Conservation (phyloP, 257 asterid genomes). For the Echium plantagineum region DNA sequence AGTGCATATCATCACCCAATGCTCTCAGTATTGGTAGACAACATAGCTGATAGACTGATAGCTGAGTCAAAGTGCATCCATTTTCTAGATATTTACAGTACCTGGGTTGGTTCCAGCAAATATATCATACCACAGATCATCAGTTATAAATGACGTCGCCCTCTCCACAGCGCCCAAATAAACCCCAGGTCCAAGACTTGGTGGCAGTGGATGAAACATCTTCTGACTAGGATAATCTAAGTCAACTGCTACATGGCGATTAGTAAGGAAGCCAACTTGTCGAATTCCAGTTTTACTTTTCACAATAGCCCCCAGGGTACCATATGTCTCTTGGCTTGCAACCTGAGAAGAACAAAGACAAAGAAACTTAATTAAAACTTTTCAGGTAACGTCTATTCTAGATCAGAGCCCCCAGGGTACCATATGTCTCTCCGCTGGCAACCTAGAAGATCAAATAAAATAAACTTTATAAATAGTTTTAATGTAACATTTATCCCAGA, state of each 20-base stretch:
- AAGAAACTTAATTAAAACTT: too few relatives aligned
- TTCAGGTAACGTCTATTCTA: too few relatives aligned
- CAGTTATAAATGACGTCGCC: slow-evolving; percentile 87
- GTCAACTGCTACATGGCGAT: slow-evolving; percentile 94
- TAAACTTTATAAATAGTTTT: too few relatives aligned
- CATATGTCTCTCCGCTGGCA: too few relatives aligned
- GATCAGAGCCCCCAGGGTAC: too few relatives aligned
- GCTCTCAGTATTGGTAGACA: not conserved
- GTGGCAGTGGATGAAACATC: slow-evolving; percentile 98
- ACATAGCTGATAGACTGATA: not conserved
- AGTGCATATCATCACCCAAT: too few relatives aligned
- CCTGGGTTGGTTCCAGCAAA: slow-evolving; percentile 96
- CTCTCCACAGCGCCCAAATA: slow-evolving; percentile 97
- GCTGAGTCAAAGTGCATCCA: too few relatives aligned
- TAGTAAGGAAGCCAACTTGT: slow-evolving; percentile 90
- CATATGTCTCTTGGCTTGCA: slow-evolving; percentile 95
- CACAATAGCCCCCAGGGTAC: slow-evolving; percentile 94
- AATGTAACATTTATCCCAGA: too few relatives aligned
- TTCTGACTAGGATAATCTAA: slow-evolving; percentile 94
- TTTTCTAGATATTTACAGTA: slow-evolving; percentile 12
- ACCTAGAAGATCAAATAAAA: too few relatives aligned
- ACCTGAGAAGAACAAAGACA: slow-evolving; percentile 33
- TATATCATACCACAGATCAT: slow-evolving; percentile 87
- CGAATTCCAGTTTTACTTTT: slow-evolving; percentile 79
- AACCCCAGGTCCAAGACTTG: slow-evolving; percentile 94